A percentile compares a stretch with the other conserved stretches of the same genome.
Evolutionary conservation across 768 basidiomycete species (phyloP).

Genomic region (Mycena capillaripes): DNA sequence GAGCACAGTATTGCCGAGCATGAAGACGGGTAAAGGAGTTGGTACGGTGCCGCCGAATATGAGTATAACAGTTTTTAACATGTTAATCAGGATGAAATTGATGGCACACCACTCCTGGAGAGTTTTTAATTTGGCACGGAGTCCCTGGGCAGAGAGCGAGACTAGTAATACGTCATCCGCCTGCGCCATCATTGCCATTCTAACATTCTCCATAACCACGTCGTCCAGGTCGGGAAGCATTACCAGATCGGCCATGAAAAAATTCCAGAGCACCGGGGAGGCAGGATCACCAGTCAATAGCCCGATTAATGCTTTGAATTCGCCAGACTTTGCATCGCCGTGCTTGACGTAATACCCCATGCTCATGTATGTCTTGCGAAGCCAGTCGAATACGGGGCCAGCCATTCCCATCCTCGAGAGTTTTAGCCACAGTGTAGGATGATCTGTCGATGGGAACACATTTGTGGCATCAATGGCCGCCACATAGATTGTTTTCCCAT

Average conservation of each 20-base stretch:
- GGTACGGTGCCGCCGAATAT: neutral
- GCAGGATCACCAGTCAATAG: neutral
- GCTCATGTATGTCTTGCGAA: constrained; percentile 26
- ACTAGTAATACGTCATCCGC: neutral
- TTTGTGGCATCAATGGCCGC: constrained; percentile 15
- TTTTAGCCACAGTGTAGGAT: constrained; percentile 40
- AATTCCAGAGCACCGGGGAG: neutral
- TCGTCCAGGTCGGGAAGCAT: neutral
- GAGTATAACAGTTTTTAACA: constrained; percentile 36
- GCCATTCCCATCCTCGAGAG: constrained; percentile 32
- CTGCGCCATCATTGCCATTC: neutral
- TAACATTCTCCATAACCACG: neutral
- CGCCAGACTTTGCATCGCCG: neutral
- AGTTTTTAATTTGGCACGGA: constrained; percentile 33
- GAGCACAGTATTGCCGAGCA: neutral
- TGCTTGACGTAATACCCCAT: constrained; percentile 38
- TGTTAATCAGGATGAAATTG: constrained; percentile 34
- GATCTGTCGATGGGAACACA: constrained; percentile 43
- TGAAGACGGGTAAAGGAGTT: neutral
- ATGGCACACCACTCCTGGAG: constrained; percentile 30
- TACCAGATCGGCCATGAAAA: constrained; percentile 2
- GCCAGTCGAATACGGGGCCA: constrained; percentile 39
- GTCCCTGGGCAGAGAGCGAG: constrained; percentile 5
- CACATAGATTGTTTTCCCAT: constrained; percentile 31
- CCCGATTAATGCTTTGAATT: neutral